A percentile compares a stretch with the other conserved stretches of the same genome.
phyloP scores from a whole-genome alignment of 805 yeast species.

The Candida quercuum region DNA sequence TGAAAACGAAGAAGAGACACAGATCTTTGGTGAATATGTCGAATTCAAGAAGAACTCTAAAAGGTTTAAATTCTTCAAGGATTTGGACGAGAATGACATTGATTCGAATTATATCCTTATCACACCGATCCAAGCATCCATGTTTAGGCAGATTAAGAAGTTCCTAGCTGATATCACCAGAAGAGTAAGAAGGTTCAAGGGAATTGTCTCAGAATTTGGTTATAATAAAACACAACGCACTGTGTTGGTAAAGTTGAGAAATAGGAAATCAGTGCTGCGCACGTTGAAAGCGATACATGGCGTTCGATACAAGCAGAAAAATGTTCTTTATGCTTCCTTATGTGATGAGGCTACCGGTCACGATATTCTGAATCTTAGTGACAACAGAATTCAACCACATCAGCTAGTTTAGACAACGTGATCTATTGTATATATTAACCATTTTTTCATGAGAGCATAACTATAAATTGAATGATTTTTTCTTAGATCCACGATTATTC shows the following conservation, averaged over 20 bases:
- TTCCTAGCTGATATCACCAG: background rate
- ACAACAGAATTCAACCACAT: too few species aligned
- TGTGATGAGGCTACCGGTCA: slow-evolving; percentile 9
- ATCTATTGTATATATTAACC: too few species aligned
- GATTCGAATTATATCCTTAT: background rate
- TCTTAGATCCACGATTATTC: background rate
- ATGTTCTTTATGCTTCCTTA: background rate
- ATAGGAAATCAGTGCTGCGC: slow-evolving; percentile 1
- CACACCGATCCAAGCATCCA: background rate
- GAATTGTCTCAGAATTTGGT: background rate
- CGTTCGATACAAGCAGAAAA: background rate
- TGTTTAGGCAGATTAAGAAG: background rate
- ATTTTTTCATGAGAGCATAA: too few species aligned
- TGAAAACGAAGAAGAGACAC: too few species aligned
- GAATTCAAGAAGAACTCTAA: background rate
- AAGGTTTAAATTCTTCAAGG: background rate
- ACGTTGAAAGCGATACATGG: slow-evolving; percentile 7
- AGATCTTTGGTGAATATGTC: background rate
- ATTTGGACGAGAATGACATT: background rate
- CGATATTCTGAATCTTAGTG: too few species aligned
- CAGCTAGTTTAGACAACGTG: too few species aligned
- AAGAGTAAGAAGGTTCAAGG: background rate
- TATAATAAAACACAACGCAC: background rate
- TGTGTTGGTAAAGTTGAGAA: background rate
- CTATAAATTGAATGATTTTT: background rate